Evolutionary conservation across 371 early-diverging fungal genomes (phyloP), one percentile per base, ranked within the genome.

Genomic region (Saksenaea vasiformis): DNA sequence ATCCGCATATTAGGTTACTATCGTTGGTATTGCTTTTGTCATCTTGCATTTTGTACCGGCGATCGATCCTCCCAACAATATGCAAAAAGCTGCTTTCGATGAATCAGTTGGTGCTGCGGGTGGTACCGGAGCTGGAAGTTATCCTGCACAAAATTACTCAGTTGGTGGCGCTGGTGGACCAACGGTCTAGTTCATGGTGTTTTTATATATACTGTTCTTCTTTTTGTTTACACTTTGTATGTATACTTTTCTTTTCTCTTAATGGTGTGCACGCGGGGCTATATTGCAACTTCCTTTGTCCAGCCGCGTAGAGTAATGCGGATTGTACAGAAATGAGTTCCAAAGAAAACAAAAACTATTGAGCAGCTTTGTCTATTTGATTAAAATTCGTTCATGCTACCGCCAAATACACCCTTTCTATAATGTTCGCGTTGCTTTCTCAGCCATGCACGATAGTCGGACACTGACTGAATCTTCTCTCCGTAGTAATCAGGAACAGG

Each of bases 401-500:
- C 82, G 62, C 83, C 83, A 66, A 91, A 91, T 4, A 85, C 85
- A 24, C 89, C 86, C 78, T 92, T 92, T 65, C 87, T 82, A 62
- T 87, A 84, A 74, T 88, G 90, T 62, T 90, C 90, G 55, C 94
- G 78, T 80, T 96, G 97, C 71, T 92, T 94, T 72, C 91, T 84
- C 59, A 96, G 79, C 97, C 97, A 97, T 39, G 78, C 71, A 43
- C 95, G 87, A 74, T 97, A 97, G 38, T 86, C 94, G 24, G 72
- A 64, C 35, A 95, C 87, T 19, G 91, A 91, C 59, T 87, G 83
- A 73, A 97, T 91, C 76, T 93, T 93, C 70, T 97, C 97, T 39
- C 95, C 97, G 69, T 96, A 95, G 67, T 90, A 96, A 71, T 97
- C 96, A 13, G 97, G 95, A 54, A 94, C 81, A 28, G 92, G 93